A percentile compares a stretch with the other conserved stretches of the same genome.
phyloP scores from a whole-genome alignment of 1,284 basidiomycete species.

The Erythrobasidium hasegawianum region DNA sequence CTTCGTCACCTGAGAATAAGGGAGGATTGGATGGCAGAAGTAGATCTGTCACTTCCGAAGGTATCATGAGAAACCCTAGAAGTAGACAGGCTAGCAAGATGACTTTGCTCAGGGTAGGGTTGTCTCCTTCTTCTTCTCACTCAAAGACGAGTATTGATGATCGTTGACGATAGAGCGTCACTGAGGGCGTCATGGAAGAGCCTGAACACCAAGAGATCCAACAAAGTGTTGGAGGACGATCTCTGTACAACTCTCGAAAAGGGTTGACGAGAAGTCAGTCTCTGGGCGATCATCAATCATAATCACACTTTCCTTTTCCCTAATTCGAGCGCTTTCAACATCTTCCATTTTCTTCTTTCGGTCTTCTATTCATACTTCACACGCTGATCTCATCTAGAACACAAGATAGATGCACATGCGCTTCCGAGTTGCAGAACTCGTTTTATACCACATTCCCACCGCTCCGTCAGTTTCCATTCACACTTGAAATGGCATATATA shows the following conservation, averaged over 20 bases:
- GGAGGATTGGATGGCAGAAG: neutral
- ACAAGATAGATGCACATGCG: no score
- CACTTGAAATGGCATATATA: no score
- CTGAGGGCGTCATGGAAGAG: neutral
- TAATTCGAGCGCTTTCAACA: no score
- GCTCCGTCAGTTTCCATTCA: no score
- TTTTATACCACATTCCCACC: no score
- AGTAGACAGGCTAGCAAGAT: neutral
- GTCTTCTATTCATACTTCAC: neutral
- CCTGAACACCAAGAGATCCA: neutral
- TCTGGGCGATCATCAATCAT: neutral
- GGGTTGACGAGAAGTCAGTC: neutral
- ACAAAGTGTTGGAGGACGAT: neutral
- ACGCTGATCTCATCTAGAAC: no score
- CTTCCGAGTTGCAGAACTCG: no score
- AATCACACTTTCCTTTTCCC: no score
- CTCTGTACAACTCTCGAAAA: neutral
- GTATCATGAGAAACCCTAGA: neutral
- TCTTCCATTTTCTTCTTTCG: neutral
- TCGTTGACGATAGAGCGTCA: slow-evolving; percentile 2
- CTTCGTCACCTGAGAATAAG: neutral
- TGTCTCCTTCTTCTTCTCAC: no score
- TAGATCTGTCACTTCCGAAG: neutral
- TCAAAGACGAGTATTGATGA: no score
- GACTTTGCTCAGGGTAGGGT: neutral